Evolutionary conservation across 768 basidiomycete genomes (phyloP).

Genomic region (Auriculariales sp.): DNA sequence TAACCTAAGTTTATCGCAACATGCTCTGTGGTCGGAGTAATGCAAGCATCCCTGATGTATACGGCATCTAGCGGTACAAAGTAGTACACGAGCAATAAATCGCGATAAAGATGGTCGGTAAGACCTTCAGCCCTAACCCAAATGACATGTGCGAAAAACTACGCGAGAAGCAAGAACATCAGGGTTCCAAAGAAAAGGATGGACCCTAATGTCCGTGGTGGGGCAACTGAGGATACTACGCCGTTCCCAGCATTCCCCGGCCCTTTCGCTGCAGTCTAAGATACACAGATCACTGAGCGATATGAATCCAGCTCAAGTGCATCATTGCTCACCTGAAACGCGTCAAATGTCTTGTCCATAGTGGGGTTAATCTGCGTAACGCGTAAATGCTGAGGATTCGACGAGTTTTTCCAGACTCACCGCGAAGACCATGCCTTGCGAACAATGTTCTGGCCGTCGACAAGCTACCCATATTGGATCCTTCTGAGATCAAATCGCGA

Average conservation of each 20-base stretch:
- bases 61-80: no score
- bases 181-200: not conserved
- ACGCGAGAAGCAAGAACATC: not conserved
- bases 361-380: conserved; percentile 19
- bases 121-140: no score
- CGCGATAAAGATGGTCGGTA: no score
- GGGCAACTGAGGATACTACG: not conserved
- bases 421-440: not conserved
- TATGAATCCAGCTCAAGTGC: no score
- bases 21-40: no score
- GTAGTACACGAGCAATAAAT: no score
- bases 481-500: not conserved
- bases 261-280: not conserved
- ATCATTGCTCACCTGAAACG: conserved; percentile 26
- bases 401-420: not conserved
- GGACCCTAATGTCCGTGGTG: not conserved
- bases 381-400: not conserved
- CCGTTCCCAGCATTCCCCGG: not conserved
- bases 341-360: conserved; percentile 28
- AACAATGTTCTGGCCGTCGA: not conserved
- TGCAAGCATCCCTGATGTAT: no score
- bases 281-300: not conserved
- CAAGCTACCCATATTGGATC: not conserved
- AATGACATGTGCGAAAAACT: not conserved
- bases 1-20: no score